Percentiles rank a stretch among this genome's conserved stretches.
phyloP scores from a whole-genome alignment of 2,329 filamentous ascomycete genomes.

The Fusarium sp. region DNA sequence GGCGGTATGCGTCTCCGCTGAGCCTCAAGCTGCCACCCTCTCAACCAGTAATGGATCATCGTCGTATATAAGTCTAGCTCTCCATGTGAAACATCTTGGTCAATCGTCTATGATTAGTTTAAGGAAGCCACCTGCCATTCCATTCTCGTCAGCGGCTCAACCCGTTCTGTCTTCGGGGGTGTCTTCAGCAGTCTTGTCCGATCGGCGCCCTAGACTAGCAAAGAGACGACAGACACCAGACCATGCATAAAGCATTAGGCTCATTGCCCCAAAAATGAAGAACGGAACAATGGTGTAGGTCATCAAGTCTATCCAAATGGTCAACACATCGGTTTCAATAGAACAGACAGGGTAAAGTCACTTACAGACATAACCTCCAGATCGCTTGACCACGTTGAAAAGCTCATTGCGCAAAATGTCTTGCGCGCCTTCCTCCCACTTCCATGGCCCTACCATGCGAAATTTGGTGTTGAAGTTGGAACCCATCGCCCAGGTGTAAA shows the following conservation, averaged over 20 bases:
- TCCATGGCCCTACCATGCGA: slow-evolving; percentile 62
- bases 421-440: slow-evolving; percentile 53
- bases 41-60: too few relatives aligned
- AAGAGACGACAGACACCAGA: slow-evolving; percentile 30
- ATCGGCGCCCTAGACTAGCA: background rate
- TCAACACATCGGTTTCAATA: slow-evolving; percentile 20
- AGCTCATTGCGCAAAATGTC: slow-evolving; percentile 60
- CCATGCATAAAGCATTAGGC: slow-evolving; percentile 47
- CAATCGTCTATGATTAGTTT: too few relatives aligned
- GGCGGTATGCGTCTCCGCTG: too few relatives aligned
- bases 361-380: slow-evolving; percentile 57
- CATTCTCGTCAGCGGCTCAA: too few relatives aligned
- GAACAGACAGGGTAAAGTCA: background rate
- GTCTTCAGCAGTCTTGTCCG: background rate
- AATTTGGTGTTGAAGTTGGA: slow-evolving; percentile 68
- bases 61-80: too few relatives aligned
- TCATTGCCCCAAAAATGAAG: slow-evolving; percentile 54
- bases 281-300: slow-evolving; percentile 57
- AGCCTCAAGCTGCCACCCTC: too few relatives aligned
- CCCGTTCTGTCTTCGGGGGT: background rate
- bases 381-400: slow-evolving; percentile 56
- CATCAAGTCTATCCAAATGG: slow-evolving; percentile 48
- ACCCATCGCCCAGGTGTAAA: slow-evolving; percentile 64
- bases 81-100: too few relatives aligned
- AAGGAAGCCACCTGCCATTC: too few relatives aligned